A percentile compares a stretch with the other conserved stretches of the same genome.
phyloP scores from a whole-genome alignment of 2,329 filamentous ascomycete genomes.

The Lachnellula arida region DNA sequence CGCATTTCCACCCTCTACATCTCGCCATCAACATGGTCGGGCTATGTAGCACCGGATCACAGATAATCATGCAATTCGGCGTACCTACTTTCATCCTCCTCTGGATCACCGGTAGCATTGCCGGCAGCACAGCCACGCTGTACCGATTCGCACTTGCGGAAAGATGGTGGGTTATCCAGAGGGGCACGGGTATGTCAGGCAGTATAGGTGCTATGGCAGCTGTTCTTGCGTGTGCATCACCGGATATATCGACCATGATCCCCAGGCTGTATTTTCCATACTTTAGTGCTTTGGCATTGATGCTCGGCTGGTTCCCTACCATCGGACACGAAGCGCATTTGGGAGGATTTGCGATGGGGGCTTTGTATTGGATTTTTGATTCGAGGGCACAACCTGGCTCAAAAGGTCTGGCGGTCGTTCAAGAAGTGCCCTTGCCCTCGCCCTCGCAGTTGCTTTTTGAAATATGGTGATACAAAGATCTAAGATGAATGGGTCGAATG shows the following conservation, averaged over 20 bases:
- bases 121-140: not conserved
- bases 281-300: not conserved
- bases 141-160: not conserved
- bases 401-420: too few relatives aligned
- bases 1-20: not conserved
- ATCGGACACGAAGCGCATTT: not conserved
- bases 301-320: not conserved
- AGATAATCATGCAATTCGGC: not conserved
- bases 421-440: too few relatives aligned
- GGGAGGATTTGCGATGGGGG: not conserved
- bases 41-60: not conserved
- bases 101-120: not conserved
- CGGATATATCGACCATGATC: not conserved
- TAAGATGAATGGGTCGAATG: too few relatives aligned
- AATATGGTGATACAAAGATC: too few relatives aligned
- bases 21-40: not conserved
- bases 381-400: too few relatives aligned
- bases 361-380: not conserved
- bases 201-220: not conserved
- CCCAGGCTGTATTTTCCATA: not conserved
- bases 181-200: not conserved
- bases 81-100: not conserved
- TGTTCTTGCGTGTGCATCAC: not conserved
- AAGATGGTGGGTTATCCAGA: not conserved
- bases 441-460: too few relatives aligned